Evolutionary conservation across 495 filamentous ascomycete genomes (phyloP).

Genomic region (Cetradonia linearis): DNA sequence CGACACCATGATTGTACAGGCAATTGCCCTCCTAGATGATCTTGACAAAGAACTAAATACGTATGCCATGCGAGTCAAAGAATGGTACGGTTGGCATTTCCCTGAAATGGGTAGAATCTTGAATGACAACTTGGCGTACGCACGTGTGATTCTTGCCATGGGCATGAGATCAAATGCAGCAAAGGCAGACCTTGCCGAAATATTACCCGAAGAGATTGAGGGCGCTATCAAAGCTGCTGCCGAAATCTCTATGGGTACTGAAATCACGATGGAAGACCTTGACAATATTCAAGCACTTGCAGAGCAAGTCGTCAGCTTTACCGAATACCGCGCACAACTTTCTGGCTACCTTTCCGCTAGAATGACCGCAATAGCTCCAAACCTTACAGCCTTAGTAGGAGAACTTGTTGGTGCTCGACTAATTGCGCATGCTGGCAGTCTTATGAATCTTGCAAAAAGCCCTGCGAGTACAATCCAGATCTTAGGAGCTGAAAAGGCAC

Average conservation of each 20-base stretch:
- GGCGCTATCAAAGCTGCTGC: slow-evolving; percentile 83
- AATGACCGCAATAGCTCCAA: slow-evolving; percentile 95
- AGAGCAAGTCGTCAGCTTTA: slow-evolving; percentile 83
- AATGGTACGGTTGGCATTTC: slow-evolving; percentile 99
- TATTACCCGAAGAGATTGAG: slow-evolving; percentile 95
- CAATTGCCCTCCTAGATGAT: slow-evolving; percentile 87
- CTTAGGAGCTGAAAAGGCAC: slow-evolving; percentile 94
- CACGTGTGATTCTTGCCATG: slow-evolving; percentile 74
- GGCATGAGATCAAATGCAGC: slow-evolving; percentile 73
- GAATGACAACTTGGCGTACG: slow-evolving; percentile 95
- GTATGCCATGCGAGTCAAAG: slow-evolving; percentile 98
- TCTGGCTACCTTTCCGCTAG: slow-evolving; percentile 80
- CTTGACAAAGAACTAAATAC: slow-evolving; percentile 98
- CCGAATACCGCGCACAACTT: slow-evolving; percentile 80
- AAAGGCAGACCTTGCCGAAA: slow-evolving; percentile 71
- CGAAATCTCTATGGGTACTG: slow-evolving; percentile 96
- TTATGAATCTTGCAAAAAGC: slow-evolving; percentile 93
- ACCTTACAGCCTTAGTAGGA: slow-evolving; percentile 86
- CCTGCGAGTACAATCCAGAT: slow-evolving; percentile 96
- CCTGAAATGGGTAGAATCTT: slow-evolving; percentile 94
- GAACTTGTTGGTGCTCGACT: slow-evolving; percentile 91
- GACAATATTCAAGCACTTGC: slow-evolving; percentile 84
- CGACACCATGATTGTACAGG: slow-evolving; percentile 98
- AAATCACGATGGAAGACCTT: slow-evolving; percentile 82
- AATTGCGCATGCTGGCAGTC: slow-evolving; percentile 88